Base-by-base conservation (phyloP, 2,329 filamentous ascomycete genomes). In the Cordyceps militaris region DNA sequence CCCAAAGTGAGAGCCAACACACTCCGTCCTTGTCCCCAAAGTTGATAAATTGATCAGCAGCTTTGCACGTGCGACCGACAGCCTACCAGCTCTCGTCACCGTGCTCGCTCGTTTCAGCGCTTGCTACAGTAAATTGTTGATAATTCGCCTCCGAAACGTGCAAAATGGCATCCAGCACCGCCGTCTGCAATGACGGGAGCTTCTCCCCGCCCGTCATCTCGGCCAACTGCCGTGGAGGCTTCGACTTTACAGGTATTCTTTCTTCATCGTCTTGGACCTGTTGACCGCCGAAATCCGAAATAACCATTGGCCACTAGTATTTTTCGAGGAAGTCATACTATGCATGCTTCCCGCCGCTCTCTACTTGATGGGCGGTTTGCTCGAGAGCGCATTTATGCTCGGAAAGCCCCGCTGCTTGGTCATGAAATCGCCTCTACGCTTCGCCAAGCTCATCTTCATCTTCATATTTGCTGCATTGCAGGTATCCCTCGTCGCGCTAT, bases 381-480 rank as follows among this genome's bases (percentile, higher is more conserved):
- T 56, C 42, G 34, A 56, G 44, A 48, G 28, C 30, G 54, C 43
- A 38, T 26, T 47, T 46, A 48, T 56, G 30, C 54, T 56, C 42
- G 26, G 54, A 36, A 56, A 56, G n/a, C 54, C 16, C 54, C 42
- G 32, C 30, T 48, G 32, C 54, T 38, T 56, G 19, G 32, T 56
- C 42, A 28, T 40, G 30, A 38, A 38, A 19, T 56, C 54, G 42
- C 4, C 54, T 49, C 44, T 56, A 43, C 44, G 42, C 54, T 40
- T 56, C 26, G 54, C 42, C 43, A 43, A 56, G 42, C 54, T 56
- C 14, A 48, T 32, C 38, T 56, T 36, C 14, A 56, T 49, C 43
- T 47, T 56, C 54, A 50, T 56, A 23, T 51, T 57, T 24, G 30
- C 56, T 24, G 47, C 57, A 30, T 36, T 62, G 38, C 56, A 57